Evolutionary conservation across 148 eudicot species (phyloP).

Genomic region (Persicaria maculosa): DNA sequence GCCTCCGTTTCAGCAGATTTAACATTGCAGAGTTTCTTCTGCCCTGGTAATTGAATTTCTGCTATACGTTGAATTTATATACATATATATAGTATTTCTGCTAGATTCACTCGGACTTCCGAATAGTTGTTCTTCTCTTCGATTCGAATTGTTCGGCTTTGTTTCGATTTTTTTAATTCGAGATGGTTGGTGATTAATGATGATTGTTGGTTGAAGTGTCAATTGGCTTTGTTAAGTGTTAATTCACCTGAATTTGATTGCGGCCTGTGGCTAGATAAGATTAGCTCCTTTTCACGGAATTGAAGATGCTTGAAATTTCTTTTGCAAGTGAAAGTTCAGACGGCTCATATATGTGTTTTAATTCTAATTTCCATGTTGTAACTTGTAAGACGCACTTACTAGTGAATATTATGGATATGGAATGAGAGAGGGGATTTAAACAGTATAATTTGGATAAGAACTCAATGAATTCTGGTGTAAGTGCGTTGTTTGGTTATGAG

Average conservation of each 20-base stretch:
- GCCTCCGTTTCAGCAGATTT: not conserved
- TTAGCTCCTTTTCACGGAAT: not conserved
- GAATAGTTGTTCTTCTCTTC: not conserved
- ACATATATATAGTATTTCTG: not conserved
- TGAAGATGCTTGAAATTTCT: not conserved
- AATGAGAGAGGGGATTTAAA: too few species aligned
- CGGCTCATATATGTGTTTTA: not conserved
- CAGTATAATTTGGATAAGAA: too few species aligned
- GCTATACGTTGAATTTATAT: not conserved
- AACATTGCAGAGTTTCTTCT: not conserved
- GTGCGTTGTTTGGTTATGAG: too few species aligned
- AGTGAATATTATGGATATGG: too few species aligned
- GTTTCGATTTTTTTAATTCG: not conserved
- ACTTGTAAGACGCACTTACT: not conserved
- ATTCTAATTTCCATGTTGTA: not conserved
- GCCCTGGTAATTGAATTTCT: not conserved
- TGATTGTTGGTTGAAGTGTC: not conserved
- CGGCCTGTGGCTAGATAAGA: not conserved
- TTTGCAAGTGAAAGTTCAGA: not conserved
- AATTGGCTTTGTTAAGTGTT: not conserved
- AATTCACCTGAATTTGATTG: constrained; percentile 1
- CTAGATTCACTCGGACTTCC: not conserved
- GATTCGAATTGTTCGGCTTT: not conserved
- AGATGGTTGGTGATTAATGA: not conserved
- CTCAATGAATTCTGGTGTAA: too few species aligned